A percentile compares a stretch with the other conserved stretches of the same genome.
Conservation (phyloP, 805 yeast genomes). For the Candida boleticola region DNA sequence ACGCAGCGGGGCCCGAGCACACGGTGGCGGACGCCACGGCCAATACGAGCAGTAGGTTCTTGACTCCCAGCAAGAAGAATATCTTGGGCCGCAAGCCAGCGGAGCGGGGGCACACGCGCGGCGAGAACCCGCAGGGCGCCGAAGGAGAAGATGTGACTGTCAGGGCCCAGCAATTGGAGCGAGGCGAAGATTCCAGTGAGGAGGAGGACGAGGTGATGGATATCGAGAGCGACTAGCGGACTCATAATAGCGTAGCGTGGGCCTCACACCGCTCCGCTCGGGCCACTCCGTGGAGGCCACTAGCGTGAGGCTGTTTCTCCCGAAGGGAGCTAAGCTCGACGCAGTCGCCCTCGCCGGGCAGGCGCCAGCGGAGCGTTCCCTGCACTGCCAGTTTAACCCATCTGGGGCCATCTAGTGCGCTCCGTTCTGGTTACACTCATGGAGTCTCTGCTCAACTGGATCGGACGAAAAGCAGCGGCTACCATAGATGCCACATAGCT, state of each 20-base stretch:
- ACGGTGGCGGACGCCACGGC: background rate
- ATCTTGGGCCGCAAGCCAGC: background rate
- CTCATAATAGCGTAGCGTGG: too few relatives aligned
- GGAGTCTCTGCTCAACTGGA: too few relatives aligned
- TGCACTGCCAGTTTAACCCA: background rate
- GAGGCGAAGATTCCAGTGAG: slow-evolving; percentile 50
- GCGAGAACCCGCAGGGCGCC: background rate
- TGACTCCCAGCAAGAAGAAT: background rate
- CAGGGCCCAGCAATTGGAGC: slow-evolving; percentile 38
- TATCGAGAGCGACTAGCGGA: slow-evolving; percentile 53
- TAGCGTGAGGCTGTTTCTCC: background rate
- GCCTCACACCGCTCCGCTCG: background rate
- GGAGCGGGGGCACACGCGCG: slow-evolving; percentile 6
- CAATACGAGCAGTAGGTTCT: background rate
- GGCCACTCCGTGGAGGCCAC: background rate
- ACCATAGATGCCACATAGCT: too few relatives aligned
- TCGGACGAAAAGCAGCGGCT: too few relatives aligned
- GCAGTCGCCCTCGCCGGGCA: background rate
- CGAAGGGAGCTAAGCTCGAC: background rate
- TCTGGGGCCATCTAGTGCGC: background rate
- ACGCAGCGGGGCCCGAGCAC: too few relatives aligned
- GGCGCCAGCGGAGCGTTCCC: background rate
- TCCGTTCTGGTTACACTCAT: background rate
- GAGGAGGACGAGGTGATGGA: slow-evolving; percentile 59
- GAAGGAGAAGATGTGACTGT: slow-evolving; percentile 24